A percentile compares a stretch with the other conserved stretches of the same genome.
Evolutionary conservation across 495 filamentous ascomycete genomes (phyloP).

Genomic region (Aspergillus saccharolyticus): DNA sequence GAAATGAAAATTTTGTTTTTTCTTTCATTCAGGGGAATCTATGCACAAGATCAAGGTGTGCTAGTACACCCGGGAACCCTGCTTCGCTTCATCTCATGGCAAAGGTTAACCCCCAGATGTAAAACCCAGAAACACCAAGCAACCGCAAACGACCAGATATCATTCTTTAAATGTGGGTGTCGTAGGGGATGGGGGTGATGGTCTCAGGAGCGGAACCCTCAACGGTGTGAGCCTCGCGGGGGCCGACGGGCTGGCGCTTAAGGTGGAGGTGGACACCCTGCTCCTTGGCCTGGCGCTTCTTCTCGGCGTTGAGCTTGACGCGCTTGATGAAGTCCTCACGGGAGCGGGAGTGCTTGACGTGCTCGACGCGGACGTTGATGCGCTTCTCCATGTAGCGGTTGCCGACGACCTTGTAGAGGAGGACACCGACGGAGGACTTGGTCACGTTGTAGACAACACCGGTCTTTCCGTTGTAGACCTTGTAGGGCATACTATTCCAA

Average conservation of each 20-base stretch:
- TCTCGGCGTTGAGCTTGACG: slow-evolving; percentile 90
- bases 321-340: slow-evolving; percentile 92
- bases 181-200: slow-evolving; percentile 85
- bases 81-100: slow-evolving; percentile 43
- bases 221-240: slow-evolving; percentile 74
- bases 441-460: slow-evolving; percentile 98
- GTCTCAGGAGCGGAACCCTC: slow-evolving; percentile 84
- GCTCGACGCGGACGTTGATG: slow-evolving; percentile 96
- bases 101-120: slow-evolving; percentile 35
- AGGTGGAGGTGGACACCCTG: slow-evolving; percentile 80
- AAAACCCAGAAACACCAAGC: slow-evolving; percentile 45
- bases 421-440: slow-evolving; percentile 90
- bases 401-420: slow-evolving; percentile 97
- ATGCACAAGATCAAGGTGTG: slow-evolving; percentile 45
- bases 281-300: slow-evolving; percentile 86
- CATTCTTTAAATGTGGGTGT: slow-evolving; percentile 87
- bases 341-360: slow-evolving; percentile 88
- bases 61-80: slow-evolving; percentile 38
- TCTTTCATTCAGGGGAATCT: slow-evolving; percentile 52
- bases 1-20: slow-evolving; percentile 41
- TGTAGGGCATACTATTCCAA: slow-evolving; percentile 83
- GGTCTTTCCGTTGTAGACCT: slow-evolving; percentile 98
- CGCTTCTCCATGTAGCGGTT: slow-evolving; percentile 99
- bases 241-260: slow-evolving; percentile 81
- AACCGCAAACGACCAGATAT: slow-evolving; percentile 38